Conservation (phyloP, 331 rosid species). For the Cydonia oblonga region DNA sequence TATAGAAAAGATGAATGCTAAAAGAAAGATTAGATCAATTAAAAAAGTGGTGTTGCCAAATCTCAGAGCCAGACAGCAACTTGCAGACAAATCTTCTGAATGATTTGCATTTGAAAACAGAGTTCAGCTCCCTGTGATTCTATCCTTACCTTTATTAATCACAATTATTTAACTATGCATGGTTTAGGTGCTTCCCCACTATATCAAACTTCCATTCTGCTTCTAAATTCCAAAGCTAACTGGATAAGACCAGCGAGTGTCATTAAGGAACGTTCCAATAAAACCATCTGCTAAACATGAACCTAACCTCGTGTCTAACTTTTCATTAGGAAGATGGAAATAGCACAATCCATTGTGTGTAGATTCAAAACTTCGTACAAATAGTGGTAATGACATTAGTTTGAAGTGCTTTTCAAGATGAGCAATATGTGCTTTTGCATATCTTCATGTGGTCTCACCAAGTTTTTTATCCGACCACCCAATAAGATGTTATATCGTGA, state of each 20-base stretch:
- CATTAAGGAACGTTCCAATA: slow-evolving; percentile 15
- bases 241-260: slow-evolving; percentile 24
- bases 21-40: slow-evolving; percentile 30
- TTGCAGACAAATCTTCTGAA: slow-evolving; percentile 25
- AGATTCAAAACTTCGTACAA: neutral
- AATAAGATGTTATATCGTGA: neutral
- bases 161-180: slow-evolving; percentile 8
- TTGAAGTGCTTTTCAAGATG: neutral
- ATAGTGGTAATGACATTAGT: neutral
- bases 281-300: neutral
- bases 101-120: slow-evolving; percentile 7
- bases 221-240: slow-evolving; percentile 24
- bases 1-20: slow-evolving; percentile 1
- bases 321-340: neutral
- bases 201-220: slow-evolving; percentile 14
- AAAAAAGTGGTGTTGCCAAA: slow-evolving; percentile 31
- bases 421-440: neutral
- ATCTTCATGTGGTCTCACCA: too few species aligned
- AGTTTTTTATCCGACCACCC: too few species aligned
- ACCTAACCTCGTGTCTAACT: neutral
- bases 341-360: neutral
- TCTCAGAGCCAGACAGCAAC: slow-evolving; percentile 35
- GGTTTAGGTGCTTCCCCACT: slow-evolving; percentile 51
- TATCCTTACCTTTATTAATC: neutral
- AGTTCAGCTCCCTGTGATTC: slow-evolving; percentile 7